A percentile compares a stretch with the other conserved stretches of the same genome.
Conservation (phyloP, 176 grass and related monocot genomes). For the Oryza coarctata region DNA sequence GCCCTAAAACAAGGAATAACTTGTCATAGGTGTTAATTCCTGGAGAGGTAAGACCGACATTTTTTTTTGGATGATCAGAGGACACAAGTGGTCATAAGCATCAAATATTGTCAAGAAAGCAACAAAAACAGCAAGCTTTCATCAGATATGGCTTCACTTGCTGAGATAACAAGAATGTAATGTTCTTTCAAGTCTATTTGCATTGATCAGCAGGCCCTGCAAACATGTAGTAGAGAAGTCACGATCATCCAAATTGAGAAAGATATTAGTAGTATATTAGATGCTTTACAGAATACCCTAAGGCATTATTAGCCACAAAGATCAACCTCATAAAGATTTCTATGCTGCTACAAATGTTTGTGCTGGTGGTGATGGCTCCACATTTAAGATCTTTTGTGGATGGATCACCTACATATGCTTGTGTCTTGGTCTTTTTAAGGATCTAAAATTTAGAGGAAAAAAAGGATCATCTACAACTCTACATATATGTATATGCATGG, state of each 20-base stretch:
- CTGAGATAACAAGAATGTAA: background rate
- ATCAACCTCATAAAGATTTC: background rate
- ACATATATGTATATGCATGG: background rate
- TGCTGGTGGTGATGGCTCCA: background rate
- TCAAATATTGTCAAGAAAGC: slow-evolving; percentile 22
- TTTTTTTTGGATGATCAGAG: slow-evolving; percentile 15
- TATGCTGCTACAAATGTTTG: background rate
- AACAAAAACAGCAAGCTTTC: slow-evolving; percentile 18
- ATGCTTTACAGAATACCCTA: slow-evolving; percentile 15
- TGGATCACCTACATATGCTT: background rate
- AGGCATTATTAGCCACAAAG: background rate
- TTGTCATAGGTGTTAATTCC: slow-evolving; percentile 30
- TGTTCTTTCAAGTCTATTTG: background rate
- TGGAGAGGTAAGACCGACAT: slow-evolving; percentile 23
- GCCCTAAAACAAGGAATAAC: slow-evolving; percentile 31
- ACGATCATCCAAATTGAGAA: slow-evolving; percentile 5
- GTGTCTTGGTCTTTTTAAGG: background rate
- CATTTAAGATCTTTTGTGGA: background rate
- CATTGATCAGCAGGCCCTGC: slow-evolving; percentile 41
- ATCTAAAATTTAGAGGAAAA: background rate
- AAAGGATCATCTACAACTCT: background rate
- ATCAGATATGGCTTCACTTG: slow-evolving; percentile 11
- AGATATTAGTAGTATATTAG: background rate
- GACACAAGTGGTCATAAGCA: slow-evolving; percentile 15
- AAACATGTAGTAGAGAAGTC: slow-evolving; percentile 31